phyloP scores from a whole-genome alignment of 306 rosid genomes.

The Dalbergia cochinchinensis region DNA sequence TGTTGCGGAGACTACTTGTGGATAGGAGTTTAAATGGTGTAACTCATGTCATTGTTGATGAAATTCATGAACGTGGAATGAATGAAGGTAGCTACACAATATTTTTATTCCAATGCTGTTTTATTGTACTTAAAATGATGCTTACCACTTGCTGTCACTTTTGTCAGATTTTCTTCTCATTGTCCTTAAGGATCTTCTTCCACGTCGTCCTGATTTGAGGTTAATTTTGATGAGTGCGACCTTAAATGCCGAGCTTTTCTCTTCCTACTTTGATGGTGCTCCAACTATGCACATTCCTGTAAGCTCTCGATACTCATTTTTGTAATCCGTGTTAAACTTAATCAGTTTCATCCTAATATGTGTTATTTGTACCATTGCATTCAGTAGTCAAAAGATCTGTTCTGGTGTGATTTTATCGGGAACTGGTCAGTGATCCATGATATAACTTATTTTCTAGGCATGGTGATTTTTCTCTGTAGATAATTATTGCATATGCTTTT shows the following conservation, averaged over 20 bases:
- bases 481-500: slow-evolving; percentile 27
- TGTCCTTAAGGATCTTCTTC: slow-evolving; percentile 95
- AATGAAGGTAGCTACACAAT: slow-evolving; percentile 78
- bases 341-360: slow-evolving; percentile 7
- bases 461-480: slow-evolving; percentile 31
- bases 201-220: slow-evolving; percentile 86
- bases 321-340: slow-evolving; percentile 21
- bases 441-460: slow-evolving; percentile 27
- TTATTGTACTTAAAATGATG: slow-evolving; percentile 34
- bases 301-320: slow-evolving; percentile 48
- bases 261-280: slow-evolving; percentile 84
- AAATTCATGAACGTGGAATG: slow-evolving; percentile 99
- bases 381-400: neutral
- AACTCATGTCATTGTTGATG: slow-evolving; percentile 94
- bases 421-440: slow-evolving; percentile 23
- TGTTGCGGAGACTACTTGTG: slow-evolving; percentile 88
- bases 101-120: slow-evolving; percentile 31
- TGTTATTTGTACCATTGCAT: slow-evolving; percentile 26
- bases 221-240: slow-evolving; percentile 98
- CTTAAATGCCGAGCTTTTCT: slow-evolving; percentile 90
- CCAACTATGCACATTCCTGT: slow-evolving; percentile 86
- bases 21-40: slow-evolving; percentile 88
- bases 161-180: slow-evolving; percentile 96
- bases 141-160: slow-evolving; percentile 41
- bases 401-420: slow-evolving; percentile 32